phyloP scores from a whole-genome alignment of 768 basidiomycete species.

The Russula abietina region DNA sequence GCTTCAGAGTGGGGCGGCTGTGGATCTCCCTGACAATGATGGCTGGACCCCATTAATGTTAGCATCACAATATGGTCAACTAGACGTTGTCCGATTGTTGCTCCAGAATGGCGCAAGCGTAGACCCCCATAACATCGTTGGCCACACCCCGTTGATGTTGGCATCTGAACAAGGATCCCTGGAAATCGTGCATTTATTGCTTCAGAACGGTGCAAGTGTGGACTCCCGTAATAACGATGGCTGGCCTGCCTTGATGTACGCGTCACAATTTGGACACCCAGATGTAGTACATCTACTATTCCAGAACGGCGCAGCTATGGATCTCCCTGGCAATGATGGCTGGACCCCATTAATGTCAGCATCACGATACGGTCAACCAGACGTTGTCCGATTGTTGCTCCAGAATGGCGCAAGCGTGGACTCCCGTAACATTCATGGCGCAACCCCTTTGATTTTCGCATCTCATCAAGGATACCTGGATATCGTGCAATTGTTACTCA shows the following conservation, averaged over 20 bases:
- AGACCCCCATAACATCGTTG: not conserved
- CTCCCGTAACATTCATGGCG: too few relatives aligned
- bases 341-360: too few relatives aligned
- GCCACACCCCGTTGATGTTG: not conserved
- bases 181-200: not conserved
- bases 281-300: too few relatives aligned
- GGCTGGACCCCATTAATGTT: not conserved
- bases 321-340: too few relatives aligned
- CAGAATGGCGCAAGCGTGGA: too few relatives aligned
- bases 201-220: not conserved
- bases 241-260: not conserved
- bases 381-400: too few relatives aligned
- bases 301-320: too few relatives aligned
- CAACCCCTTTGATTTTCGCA: too few relatives aligned
- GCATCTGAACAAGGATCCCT: not conserved
- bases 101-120: not conserved
- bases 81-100: not conserved
- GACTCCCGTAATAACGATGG: not conserved
- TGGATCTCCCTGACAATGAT: not conserved
- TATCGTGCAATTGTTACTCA: too few relatives aligned
- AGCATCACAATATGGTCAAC: not conserved
- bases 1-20: not conserved
- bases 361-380: too few relatives aligned
- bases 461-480: too few relatives aligned
- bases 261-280: not conserved